These are phyloP conservation scores for Fusarium sp. DNA, from an alignment of 2,329 filamentous ascomycete species.

Conservation along the genomic window DNA sequence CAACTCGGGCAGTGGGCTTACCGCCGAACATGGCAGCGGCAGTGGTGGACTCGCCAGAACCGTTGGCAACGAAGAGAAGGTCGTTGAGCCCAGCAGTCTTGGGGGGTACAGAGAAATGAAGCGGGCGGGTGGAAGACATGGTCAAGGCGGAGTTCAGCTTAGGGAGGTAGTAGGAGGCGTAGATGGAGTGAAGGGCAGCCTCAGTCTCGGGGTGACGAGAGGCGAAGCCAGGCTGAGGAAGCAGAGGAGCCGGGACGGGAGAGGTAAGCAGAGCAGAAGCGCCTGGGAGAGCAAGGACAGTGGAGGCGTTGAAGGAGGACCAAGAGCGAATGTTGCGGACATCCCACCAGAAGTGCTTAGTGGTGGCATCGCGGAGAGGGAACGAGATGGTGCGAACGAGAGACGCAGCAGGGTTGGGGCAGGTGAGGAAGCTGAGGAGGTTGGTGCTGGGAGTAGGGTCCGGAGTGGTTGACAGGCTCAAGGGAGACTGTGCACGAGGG, in stretches of 20 bases:
- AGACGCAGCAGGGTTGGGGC: slow-evolving; percentile 84
- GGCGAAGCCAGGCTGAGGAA: slow-evolving; percentile 71
- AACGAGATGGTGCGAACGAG: slow-evolving; percentile 86
- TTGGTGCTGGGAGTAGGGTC: slow-evolving; percentile 74
- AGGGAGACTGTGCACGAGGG: slow-evolving; percentile 63
- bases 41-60: slow-evolving; percentile 69
- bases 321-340: slow-evolving; percentile 89
- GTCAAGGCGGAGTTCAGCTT: slow-evolving; percentile 90
- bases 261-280: slow-evolving; percentile 82
- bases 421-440: slow-evolving; percentile 83
- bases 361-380: slow-evolving; percentile 75
- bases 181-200: slow-evolving; percentile 80
- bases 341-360: slow-evolving; percentile 96
- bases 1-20: slow-evolving; percentile 72
- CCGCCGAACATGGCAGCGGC: slow-evolving; percentile 68
- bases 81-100: slow-evolving; percentile 60
- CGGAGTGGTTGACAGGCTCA: slow-evolving; percentile 59
- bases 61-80: slow-evolving; percentile 77
- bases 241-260: slow-evolving; percentile 73
- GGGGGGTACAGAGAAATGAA: slow-evolving; percentile 64
- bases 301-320: slow-evolving; percentile 82
- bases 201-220: slow-evolving; percentile 85
- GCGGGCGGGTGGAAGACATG: slow-evolving; percentile 79
- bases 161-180: slow-evolving; percentile 83
- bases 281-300: slow-evolving; percentile 81